phyloP scores from a whole-genome alignment of 2,329 filamentous ascomycete genomes.

The Alternaria burnsii region DNA sequence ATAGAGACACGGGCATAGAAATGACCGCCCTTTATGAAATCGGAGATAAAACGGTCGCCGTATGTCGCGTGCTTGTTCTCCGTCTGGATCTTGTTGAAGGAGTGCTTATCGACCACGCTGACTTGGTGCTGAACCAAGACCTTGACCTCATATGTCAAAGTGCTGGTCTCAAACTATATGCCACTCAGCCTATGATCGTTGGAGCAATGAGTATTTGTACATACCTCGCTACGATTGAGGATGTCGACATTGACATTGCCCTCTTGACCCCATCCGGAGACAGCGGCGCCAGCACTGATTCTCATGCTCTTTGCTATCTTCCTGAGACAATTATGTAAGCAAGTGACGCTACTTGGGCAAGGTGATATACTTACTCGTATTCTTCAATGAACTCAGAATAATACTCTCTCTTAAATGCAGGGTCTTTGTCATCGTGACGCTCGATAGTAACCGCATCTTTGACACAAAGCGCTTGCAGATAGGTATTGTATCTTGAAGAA shows the following conservation, averaged over 20 bases:
- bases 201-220: background rate
- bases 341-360: background rate
- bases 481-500: background rate
- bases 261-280: conserved; percentile 1
- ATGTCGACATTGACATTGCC: background rate
- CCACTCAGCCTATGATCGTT: background rate
- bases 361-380: background rate
- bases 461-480: background rate
- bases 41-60: background rate
- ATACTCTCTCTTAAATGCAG: background rate
- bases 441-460: background rate
- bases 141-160: background rate
- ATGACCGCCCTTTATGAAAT: background rate
- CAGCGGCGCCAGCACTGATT: conserved; percentile 1
- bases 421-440: background rate
- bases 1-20: conserved; percentile 1
- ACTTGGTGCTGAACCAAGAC: conserved; percentile 4
- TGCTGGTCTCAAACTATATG: background rate
- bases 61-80: background rate
- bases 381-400: background rate
- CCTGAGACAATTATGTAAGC: background rate
- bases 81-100: conserved; percentile 1
- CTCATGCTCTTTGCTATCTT: background rate
- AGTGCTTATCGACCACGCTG: background rate
- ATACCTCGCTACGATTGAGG: background rate